Percentiles rank a stretch among this genome's conserved stretches.
These are phyloP conservation scores for Phaffia tasmanica DNA, from an alignment of 768 basidiomycete species.

Conservation along the genomic window DNA sequence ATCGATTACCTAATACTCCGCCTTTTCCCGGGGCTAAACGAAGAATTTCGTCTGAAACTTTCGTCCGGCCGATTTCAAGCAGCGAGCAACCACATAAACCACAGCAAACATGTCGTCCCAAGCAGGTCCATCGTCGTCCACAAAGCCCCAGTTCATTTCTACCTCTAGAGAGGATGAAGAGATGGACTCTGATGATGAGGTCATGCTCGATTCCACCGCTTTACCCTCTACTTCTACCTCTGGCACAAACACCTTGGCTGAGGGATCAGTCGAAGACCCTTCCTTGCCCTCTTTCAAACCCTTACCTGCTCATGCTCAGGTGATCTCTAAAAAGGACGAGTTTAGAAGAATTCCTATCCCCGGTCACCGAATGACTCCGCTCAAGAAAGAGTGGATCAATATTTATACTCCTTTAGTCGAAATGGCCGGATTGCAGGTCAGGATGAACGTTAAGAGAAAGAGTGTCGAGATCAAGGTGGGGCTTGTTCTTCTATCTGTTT, in stretches of 20 bases:
- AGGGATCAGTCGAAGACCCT: constrained; percentile 15
- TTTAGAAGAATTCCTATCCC: constrained; percentile 82
- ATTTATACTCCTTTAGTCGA: constrained; percentile 93
- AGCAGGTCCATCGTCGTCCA: constrained; percentile 1
- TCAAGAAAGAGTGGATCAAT: constrained; percentile 92
- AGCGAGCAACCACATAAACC: too few relatives aligned
- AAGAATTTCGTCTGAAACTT: too few relatives aligned
- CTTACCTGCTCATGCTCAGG: constrained; percentile 34
- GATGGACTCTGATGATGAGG: constrained; percentile 20
- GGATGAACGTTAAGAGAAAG: constrained; percentile 87
- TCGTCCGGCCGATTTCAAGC: too few relatives aligned
- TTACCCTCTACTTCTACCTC: constrained; percentile 4
- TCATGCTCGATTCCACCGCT: constrained; percentile 17
- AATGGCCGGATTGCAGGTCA: constrained; percentile 83
- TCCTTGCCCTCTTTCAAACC: constrained; percentile 18
- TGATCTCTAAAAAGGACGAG: constrained; percentile 42
- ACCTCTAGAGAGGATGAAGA: not conserved
- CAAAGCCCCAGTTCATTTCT: constrained; percentile 9
- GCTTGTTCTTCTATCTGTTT: constrained; percentile 20
- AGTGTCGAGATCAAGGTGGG: constrained; percentile 86
- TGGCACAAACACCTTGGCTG: constrained; percentile 2
- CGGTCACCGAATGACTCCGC: constrained; percentile 91
- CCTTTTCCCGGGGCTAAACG: too few relatives aligned
- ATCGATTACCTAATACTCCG: too few relatives aligned
- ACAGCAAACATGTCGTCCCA: constrained; percentile 1